Base-by-base conservation (phyloP, 2,329 filamentous ascomycete genomes). In the Aspergillus sp. region DNA sequence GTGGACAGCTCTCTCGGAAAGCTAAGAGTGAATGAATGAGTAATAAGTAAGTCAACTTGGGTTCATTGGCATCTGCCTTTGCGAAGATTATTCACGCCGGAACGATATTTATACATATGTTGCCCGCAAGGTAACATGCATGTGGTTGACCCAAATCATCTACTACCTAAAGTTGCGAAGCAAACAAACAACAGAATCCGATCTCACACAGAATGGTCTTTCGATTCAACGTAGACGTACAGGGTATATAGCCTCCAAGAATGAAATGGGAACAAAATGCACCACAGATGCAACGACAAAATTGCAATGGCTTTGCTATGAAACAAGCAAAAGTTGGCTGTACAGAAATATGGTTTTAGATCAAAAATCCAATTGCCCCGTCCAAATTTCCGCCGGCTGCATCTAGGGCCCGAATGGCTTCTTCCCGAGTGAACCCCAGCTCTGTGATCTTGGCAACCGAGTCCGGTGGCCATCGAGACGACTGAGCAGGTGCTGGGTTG, bases 341-440 rank as follows among this genome's bases (percentile, higher is more conserved):
- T 39, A 39, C 36, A 39, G 36, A 26, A 19, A 39, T 19, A 39
- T 19, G 27, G 6, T 6, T 10, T 44, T 52, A 70, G 50, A 82
- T 88, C 44, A 96, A 77, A 52, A 95, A 75, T 42, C 85, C 83
- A 41, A 89, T 90, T n/a, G 91, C 91, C 53, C 83, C 81, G 52
- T 97, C 88, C 5, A 96, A 80, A 60, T 97, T 87, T 19, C 93
- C 91, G 19, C 82, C 82, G 10, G 87, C 86, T 29, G 88, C 87
- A 59, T 89, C 81, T 44, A 98, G 73, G 2, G 90, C 89, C 49
- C 85, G 81, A 44, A 93, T 76, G 1, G 90, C 91, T 56, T 88
- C 79, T 50, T 85, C 78, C 45, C 83, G 77, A 2, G 83, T 80
- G 54, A 93, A 89, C 0, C 91, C 90, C 54, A 97, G 74, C 41